Conservation (phyloP, 257 asterid species). For the Sherardia arvensis region DNA sequence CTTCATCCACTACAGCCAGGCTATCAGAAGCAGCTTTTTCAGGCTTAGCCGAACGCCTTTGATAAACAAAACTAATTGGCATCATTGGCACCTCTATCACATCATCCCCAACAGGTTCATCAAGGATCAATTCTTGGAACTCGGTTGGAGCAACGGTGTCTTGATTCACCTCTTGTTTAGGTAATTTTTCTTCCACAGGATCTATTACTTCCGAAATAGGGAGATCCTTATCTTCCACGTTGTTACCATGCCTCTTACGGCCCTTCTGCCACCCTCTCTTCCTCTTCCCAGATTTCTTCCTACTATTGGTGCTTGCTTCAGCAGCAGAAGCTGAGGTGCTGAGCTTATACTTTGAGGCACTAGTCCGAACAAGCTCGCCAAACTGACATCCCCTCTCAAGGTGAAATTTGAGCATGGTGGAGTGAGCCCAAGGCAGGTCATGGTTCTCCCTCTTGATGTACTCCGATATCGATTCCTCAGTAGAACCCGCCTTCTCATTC, state of each 20-base stretch:
- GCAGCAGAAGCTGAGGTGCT: constrained; percentile 9
- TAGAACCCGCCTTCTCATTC: constrained; percentile 39
- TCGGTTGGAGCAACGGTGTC: neutral
- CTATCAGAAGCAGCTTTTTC: neutral
- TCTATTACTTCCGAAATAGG: constrained; percentile 3
- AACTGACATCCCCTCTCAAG: constrained; percentile 29
- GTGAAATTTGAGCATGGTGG: constrained; percentile 35
- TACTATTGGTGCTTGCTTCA: constrained; percentile 8
- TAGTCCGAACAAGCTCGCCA: constrained; percentile 23
- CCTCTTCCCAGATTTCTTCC: constrained; percentile 24
- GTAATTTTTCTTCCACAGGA: neutral
- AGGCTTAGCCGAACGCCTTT: neutral
- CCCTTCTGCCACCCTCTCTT: constrained; percentile 18
- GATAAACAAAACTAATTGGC: neutral
- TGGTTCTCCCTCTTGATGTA: constrained; percentile 26
- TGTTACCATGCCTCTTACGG: constrained; percentile 5
- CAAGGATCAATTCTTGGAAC: neutral
- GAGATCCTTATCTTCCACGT: constrained; percentile 1
- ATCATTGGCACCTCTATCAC: constrained; percentile 5
- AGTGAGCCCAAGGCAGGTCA: constrained; percentile 50
- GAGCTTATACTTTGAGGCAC: constrained; percentile 21
- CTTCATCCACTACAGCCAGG: neutral
- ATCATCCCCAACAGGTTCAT: neutral
- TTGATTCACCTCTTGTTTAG: neutral
- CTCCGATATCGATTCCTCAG: constrained; percentile 42